A percentile compares a stretch with the other conserved stretches of the same genome.
Conservation (phyloP, 2,329 filamentous ascomycete species). For the Colletotrichum orbiculare region DNA sequence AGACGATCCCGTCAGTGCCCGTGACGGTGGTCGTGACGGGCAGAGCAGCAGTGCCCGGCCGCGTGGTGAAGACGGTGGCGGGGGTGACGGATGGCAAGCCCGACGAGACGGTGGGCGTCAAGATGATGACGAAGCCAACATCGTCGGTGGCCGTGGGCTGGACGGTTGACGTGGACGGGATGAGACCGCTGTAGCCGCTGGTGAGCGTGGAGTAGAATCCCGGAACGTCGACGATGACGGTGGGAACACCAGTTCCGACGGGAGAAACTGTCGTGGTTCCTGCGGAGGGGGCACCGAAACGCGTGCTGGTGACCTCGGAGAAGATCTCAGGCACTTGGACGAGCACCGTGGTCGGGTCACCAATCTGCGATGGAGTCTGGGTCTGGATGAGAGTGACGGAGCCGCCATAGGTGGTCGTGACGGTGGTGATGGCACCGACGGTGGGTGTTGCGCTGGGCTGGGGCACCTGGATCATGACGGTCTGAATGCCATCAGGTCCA, state of each 20-base stretch:
- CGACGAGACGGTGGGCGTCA: constrained; percentile 8
- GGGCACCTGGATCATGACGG: constrained; percentile 16
- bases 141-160: constrained; percentile 13
- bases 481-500: constrained; percentile 21
- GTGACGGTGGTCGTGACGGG: too few species aligned
- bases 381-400: constrained; percentile 17
- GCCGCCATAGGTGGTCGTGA: constrained; percentile 19
- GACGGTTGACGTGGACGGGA: constrained; percentile 16
- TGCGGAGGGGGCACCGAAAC: constrained; percentile 23
- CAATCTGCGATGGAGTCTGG: background rate
- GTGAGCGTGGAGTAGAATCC: constrained; percentile 18
- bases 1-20: too few species aligned
- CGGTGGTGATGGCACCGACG: constrained; percentile 9
- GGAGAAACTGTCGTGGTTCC: constrained; percentile 19
- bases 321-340: constrained; percentile 18
- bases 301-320: constrained; percentile 11
- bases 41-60: too few species aligned
- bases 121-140: constrained; percentile 18
- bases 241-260: constrained; percentile 4
- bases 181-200: constrained; percentile 22
- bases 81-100: background rate
- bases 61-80: constrained; percentile 8
- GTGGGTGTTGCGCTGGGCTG: background rate
- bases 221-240: constrained; percentile 23
- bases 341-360: constrained; percentile 21